These are phyloP conservation scores for Didymella sp. DNA, from an alignment of 2,329 filamentous ascomycete genomes.

Conservation along the genomic window DNA sequence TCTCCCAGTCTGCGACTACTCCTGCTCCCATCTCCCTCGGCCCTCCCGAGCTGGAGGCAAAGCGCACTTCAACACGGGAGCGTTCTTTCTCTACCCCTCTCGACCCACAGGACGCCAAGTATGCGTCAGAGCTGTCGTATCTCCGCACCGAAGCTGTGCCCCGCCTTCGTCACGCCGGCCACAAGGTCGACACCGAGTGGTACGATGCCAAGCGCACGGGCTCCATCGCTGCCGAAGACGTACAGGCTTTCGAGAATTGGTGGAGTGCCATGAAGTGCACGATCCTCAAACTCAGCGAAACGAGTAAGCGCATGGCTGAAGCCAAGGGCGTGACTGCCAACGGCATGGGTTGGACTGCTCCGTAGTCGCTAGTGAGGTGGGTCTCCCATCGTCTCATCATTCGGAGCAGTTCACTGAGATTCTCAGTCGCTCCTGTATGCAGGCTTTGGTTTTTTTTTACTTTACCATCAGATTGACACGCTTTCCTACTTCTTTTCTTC, in stretches of 20 bases:
- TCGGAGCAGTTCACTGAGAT: conserved; percentile 18
- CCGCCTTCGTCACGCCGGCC: conserved; percentile 52
- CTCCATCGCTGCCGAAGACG: conserved; percentile 25
- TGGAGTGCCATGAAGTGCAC: conserved; percentile 47
- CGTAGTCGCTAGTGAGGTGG: conserved; percentile 44
- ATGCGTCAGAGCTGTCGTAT: conserved; percentile 47
- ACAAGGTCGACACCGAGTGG: conserved; percentile 47
- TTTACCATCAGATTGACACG: conserved; percentile 12
- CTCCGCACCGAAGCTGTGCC: conserved; percentile 51
- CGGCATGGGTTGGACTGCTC: conserved; percentile 47
- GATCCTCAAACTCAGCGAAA: conserved; percentile 43
- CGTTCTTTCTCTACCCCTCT: conserved; percentile 45
- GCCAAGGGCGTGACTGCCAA: conserved; percentile 34
- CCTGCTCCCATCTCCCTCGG: conserved; percentile 43
- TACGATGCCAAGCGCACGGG: conserved; percentile 38
- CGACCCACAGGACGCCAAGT: conserved; percentile 45
- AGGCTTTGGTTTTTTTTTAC: conserved; percentile 14
- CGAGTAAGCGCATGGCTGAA: conserved; percentile 36
- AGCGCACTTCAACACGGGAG: conserved; percentile 32
- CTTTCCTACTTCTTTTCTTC: conserved; percentile 4
- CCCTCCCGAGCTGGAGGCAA: conserved; percentile 24
- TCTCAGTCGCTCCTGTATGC: conserved; percentile 4
- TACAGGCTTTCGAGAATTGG: conserved; percentile 50
- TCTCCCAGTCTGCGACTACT: conserved; percentile 33
- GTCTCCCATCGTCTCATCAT: conserved; percentile 15